Base-by-base conservation (phyloP, 1,284 basidiomycete species). In the Cryptococcus sp. region DNA sequence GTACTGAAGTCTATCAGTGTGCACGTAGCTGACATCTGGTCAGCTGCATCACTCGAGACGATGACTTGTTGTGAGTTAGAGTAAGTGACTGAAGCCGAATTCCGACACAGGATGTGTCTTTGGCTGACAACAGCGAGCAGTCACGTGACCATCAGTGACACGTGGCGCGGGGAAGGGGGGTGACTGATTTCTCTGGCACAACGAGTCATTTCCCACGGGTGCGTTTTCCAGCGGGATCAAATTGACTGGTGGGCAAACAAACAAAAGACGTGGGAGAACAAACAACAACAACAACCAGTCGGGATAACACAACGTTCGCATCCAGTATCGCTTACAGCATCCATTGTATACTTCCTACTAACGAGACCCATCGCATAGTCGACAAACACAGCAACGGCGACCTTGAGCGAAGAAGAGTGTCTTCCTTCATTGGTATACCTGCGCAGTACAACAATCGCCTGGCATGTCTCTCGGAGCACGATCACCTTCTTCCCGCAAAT, bases 401-500 rank as follows among this genome's bases (percentile, higher is more conserved):
- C n/a, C 2, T 22, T 10, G 25, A 35, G 31, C 13, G 31, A 13
- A 35, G 2, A 35, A 10, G 31, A 13, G 31, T 8, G 13, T 35
- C 31, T 35, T 13, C 31, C 13, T 35, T 35, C 13, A 22, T 31
- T n/a, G 50, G 15, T n/a, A 10, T 22, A 16, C 47, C 22, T 54
- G 45, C 23, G 10, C 45, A 40, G 16, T 4, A 22, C 31, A 22
- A 39, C 20, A 25, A 11, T 13, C 45, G 42, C 55, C 20, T 53
- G 48, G 27, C 38, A 68, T 68, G 64, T 60, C 65, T 3, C 49
- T 67, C 27, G 57, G 65, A 5, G 47, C 65, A 13, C 53, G 55
- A 31, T 65, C 65, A 2, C 64, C 66, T 2, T 48, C 54, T 10
- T 56, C 65, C 16, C 68, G 68, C 41, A 70, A 70, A 53, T 71